Evolutionary conservation across 805 yeast species (phyloP).

Genomic region (Monosporozyma solicola): DNA sequence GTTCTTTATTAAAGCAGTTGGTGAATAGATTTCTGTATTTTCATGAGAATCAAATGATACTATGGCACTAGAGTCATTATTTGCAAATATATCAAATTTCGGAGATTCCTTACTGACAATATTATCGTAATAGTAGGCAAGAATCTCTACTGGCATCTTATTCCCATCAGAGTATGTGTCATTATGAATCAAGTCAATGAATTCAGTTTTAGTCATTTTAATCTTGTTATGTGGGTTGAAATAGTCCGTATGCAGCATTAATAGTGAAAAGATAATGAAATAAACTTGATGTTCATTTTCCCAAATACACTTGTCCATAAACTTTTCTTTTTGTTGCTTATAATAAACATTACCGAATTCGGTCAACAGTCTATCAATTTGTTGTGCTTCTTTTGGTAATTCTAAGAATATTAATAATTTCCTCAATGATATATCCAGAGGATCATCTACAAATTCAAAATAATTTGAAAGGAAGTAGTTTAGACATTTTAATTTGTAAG

Average conservation of each 20-base stretch:
- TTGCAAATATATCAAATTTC: slow-evolving; percentile 11
- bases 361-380: slow-evolving; percentile 59
- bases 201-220: slow-evolving; percentile 60
- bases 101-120: slow-evolving; percentile 50
- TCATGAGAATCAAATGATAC: slow-evolving; percentile 1
- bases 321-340: slow-evolving; percentile 19
- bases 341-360: slow-evolving; percentile 48
- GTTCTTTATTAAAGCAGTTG: slow-evolving; percentile 12
- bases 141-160: slow-evolving; percentile 33
- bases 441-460: slow-evolving; percentile 45
- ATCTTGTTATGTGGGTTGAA: slow-evolving; percentile 58
- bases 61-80: neutral
- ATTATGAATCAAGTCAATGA: slow-evolving; percentile 38
- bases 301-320: slow-evolving; percentile 21
- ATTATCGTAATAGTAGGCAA: slow-evolving; percentile 59
- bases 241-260: slow-evolving; percentile 67
- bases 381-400: slow-evolving; percentile 66
- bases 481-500: slow-evolving; percentile 23
- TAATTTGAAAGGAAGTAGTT: slow-evolving; percentile 21
- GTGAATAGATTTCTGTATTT: slow-evolving; percentile 15
- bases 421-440: slow-evolving; percentile 59
- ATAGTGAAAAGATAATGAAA: slow-evolving; percentile 51
- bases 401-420: slow-evolving; percentile 48
- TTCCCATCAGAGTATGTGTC: slow-evolving; percentile 25
- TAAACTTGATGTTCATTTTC: slow-evolving; percentile 45